Evolutionary conservation across 176 grass and related monocot genomes (phyloP), one percentile per base, ranked within the genome.

Genomic region (Ampelocalamus luodianensis): DNA sequence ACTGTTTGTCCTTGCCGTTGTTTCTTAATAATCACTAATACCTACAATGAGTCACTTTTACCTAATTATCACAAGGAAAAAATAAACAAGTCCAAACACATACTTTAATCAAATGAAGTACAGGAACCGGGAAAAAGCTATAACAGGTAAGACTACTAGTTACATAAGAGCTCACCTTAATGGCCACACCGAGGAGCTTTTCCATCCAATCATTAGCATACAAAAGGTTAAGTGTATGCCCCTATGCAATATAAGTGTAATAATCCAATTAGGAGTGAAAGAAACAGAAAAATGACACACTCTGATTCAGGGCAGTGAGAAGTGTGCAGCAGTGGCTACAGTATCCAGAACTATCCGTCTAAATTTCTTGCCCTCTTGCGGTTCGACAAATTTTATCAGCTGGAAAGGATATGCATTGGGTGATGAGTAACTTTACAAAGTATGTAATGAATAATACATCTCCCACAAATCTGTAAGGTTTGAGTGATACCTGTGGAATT

Each of bases 261-360:
- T 58, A 64, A 81, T 43, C 49, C 40, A 62, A 53, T 51, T 44
- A 62, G 36, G 24, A 37, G 43, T 53, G 23, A 26, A 63, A 34
- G n/a, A 40, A 54, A 44, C 7, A 55, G 51, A 77, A 71, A 29
- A 63, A 71, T 6, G 49, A 22, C 10, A 76, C 18, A 82, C 4
- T 56, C 34, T 48, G 66, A 71, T 71, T 78, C 37, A 85, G 7
- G 11, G 6, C 4, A 71, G 43, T 61, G 64, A 83, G 45, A 43
- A 71, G 65, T 44, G 51, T 18, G 81, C 79, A 49, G 83, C 86
- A 83, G 65, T 82, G 50, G 64, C 58, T 12, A 38, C n/a, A 51
- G 79, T 61, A 88, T 88, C 86, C 72, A 88, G 37, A 68, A 88
- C 73, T 29, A 88, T 18, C 58, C 32, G 73, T 5, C 53, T 62